A percentile compares a stretch with the other conserved stretches of the same genome.
Evolutionary conservation across 768 basidiomycete species (phyloP).

Genomic region (Bullera alba): DNA sequence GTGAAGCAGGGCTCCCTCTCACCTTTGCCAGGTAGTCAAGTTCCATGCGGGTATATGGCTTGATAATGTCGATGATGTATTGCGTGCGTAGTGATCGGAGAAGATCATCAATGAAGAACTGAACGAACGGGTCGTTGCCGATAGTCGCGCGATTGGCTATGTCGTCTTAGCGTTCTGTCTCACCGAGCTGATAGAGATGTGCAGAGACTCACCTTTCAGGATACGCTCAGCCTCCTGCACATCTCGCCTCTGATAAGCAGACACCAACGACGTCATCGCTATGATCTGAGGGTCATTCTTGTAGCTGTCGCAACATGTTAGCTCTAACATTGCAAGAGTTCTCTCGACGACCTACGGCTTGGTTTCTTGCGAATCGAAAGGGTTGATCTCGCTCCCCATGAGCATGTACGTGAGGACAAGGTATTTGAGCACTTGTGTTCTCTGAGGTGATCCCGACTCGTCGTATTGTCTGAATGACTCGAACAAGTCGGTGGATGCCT

Average conservation of each 20-base stretch:
- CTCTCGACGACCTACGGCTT: slow-evolving; percentile 86
- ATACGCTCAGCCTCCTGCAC: slow-evolving; percentile 98
- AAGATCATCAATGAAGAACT: slow-evolving; percentile 91
- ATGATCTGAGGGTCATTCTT: slow-evolving; percentile 94
- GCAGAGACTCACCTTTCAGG: slow-evolving; percentile 58
- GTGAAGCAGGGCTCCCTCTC: slow-evolving; percentile 17
- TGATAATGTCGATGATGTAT: slow-evolving; percentile 95
- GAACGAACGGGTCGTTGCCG: slow-evolving; percentile 92
- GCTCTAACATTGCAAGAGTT: slow-evolving; percentile 3
- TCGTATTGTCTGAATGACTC: slow-evolving; percentile 98
- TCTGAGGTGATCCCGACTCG: slow-evolving; percentile 90
- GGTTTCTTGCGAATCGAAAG: slow-evolving; percentile 98
- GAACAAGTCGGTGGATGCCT: slow-evolving; percentile 96
- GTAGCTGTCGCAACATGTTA: slow-evolving; percentile 54
- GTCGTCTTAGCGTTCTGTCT: background rate
- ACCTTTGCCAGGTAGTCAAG: slow-evolving; percentile 88
- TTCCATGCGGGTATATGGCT: slow-evolving; percentile 92
- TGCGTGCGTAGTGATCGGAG: slow-evolving; percentile 88
- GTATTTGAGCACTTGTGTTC: slow-evolving; percentile 97
- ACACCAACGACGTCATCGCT: slow-evolving; percentile 95
- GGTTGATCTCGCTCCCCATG: slow-evolving; percentile 96
- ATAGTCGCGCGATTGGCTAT: slow-evolving; percentile 88
- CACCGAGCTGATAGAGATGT: background rate
- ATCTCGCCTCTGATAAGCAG: slow-evolving; percentile 91
- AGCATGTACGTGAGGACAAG: slow-evolving; percentile 97